Evolutionary conservation across 495 filamentous ascomycete genomes (phyloP).

Genomic region (Staphylotrichum longicolle): DNA sequence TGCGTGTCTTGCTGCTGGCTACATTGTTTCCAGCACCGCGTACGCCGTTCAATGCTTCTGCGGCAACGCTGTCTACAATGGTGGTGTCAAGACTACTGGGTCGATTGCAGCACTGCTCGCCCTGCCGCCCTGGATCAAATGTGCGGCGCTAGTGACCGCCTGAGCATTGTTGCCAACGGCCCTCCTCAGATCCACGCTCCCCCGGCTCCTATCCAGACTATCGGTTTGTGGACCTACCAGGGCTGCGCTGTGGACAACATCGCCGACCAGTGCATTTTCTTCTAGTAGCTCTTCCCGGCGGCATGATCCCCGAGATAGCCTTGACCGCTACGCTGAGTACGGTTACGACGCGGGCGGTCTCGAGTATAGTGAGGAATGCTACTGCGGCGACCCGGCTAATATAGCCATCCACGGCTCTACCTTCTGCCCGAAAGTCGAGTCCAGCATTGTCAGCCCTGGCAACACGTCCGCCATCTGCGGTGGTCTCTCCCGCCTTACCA

Average conservation of each 20-base stretch:
- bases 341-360: conserved; percentile 61
- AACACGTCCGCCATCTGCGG: conserved; percentile 56
- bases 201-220: conserved; percentile 39
- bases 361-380: conserved; percentile 70
- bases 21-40: conserved; percentile 62
- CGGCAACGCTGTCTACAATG: conserved; percentile 50
- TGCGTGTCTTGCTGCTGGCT: conserved; percentile 47
- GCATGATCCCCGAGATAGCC: conserved; percentile 59
- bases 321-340: conserved; percentile 52
- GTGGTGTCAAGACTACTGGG: conserved; percentile 30
- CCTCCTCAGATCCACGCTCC: conserved; percentile 33
- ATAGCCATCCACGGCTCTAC: conserved; percentile 42
- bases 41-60: conserved; percentile 71
- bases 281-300: conserved; percentile 45
- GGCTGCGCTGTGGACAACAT: conserved; percentile 62
- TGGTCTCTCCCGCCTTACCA: conserved; percentile 52
- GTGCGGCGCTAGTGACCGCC: conserved; percentile 45
- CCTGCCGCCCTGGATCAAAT: conserved; percentile 42
- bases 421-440: conserved; percentile 50
- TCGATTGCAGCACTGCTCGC: conserved; percentile 47
- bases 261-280: conserved; percentile 57
- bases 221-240: conserved; percentile 58
- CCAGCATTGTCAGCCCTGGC: conserved; percentile 55
- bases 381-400: conserved; percentile 57
- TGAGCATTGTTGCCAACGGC: conserved; percentile 49